Evolutionary conservation across 164 flowering plant species (phyloP).

Genomic region (Berberis vulgaris): DNA sequence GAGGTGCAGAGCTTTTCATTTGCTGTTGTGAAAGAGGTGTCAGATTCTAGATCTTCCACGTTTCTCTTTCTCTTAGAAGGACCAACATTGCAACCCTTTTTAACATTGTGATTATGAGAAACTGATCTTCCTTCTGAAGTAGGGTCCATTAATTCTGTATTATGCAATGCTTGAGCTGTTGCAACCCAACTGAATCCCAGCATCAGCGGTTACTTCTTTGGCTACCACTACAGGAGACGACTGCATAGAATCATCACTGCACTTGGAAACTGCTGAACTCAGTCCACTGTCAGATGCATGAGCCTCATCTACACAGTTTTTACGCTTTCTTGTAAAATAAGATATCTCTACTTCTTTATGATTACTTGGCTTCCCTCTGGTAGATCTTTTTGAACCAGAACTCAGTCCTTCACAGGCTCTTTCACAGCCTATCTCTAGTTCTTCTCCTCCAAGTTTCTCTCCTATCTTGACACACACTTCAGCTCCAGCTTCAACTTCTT

Average conservation of each 20-base stretch:
- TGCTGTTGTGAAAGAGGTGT: slow-evolving; percentile 8
- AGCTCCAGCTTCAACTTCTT: slow-evolving; percentile 11
- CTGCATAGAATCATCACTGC: slow-evolving; percentile 9
- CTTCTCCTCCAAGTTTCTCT: slow-evolving; percentile 10
- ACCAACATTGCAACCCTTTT: slow-evolving; percentile 3
- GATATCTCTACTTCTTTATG: slow-evolving; percentile 7
- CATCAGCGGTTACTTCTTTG: slow-evolving; percentile 9
- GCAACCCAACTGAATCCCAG: slow-evolving; percentile 8
- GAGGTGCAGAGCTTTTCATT: slow-evolving; percentile 14
- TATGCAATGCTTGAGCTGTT: slow-evolving; percentile 11
- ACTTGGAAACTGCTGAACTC: slow-evolving; percentile 7
- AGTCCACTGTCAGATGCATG: slow-evolving; percentile 8
- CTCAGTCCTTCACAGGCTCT: slow-evolving; percentile 1
- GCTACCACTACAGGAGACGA: slow-evolving; percentile 4
- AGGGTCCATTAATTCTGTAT: slow-evolving; percentile 2
- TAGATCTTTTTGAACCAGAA: slow-evolving; percentile 9
- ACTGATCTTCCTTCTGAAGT: slow-evolving; percentile 11
- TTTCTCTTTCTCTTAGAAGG: slow-evolving; percentile 17
- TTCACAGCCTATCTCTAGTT: slow-evolving; percentile 12
- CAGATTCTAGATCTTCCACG: slow-evolving; percentile 14
- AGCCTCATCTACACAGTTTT: slow-evolving; percentile 4
- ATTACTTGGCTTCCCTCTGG: slow-evolving; percentile 4
- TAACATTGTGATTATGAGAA: slow-evolving; percentile 4
- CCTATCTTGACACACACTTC: background rate
- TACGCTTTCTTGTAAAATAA: slow-evolving; percentile 10